Evolutionary conservation across 495 filamentous ascomycete species (phyloP).

Genomic region (Lophiostoma macrostomum): DNA sequence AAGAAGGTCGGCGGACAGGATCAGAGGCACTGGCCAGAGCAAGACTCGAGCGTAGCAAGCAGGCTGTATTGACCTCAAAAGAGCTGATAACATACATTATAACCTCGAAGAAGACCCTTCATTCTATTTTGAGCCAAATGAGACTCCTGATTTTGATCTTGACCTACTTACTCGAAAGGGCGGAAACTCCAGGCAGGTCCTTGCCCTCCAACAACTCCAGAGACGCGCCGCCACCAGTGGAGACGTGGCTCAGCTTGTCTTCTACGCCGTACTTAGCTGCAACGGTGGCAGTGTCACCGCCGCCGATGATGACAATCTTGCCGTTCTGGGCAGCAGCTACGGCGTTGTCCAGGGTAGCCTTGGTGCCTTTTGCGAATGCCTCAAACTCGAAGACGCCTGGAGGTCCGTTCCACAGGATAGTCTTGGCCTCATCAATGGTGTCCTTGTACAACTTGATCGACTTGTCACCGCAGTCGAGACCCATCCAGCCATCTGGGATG

Average conservation of each 20-base stretch:
- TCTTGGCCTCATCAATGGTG: slow-evolving; percentile 83
- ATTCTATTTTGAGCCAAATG: slow-evolving; percentile 25
- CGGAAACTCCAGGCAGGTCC: slow-evolving; percentile 88
- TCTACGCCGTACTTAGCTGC: slow-evolving; percentile 95
- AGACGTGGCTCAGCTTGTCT: slow-evolving; percentile 96
- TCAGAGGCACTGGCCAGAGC: not conserved
- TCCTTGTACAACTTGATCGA: slow-evolving; percentile 78
- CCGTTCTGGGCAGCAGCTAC: slow-evolving; percentile 74
- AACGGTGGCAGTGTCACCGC: slow-evolving; percentile 96
- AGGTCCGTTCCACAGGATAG: slow-evolving; percentile 97
- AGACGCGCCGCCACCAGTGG: slow-evolving; percentile 92
- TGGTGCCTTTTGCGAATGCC: slow-evolving; percentile 85
- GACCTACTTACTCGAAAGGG: slow-evolving; percentile 82
- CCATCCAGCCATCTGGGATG: slow-evolving; percentile 96
- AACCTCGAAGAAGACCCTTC: slow-evolving; percentile 29
- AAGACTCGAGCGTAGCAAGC: not conserved
- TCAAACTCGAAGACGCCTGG: slow-evolving; percentile 97
- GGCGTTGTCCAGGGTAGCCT: slow-evolving; percentile 81
- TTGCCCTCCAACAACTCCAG: slow-evolving; percentile 97
- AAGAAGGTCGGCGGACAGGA: not conserved
- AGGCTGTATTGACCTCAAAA: slow-evolving; percentile 3
- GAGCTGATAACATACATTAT: slow-evolving; percentile 29
- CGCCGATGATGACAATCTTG: slow-evolving; percentile 95
- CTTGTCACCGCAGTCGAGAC: slow-evolving; percentile 89
- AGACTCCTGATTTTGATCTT: slow-evolving; percentile 7